phyloP scores from a whole-genome alignment of 306 rosid genomes.

The Medicago lupulina region DNA sequence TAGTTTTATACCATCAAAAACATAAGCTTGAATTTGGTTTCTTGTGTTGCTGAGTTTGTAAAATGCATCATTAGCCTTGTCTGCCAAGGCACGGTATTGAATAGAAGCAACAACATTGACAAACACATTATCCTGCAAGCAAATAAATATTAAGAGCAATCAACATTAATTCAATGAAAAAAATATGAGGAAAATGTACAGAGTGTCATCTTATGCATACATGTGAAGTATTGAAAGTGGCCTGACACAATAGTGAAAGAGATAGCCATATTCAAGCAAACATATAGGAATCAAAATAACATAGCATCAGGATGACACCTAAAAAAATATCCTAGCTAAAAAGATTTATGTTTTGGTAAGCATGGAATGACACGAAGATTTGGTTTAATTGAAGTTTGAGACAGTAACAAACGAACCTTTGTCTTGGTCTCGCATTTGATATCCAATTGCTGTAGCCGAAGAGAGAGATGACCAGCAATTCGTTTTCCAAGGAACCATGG shows the following conservation, averaged over 20 bases:
- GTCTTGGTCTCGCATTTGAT: conserved; percentile 92
- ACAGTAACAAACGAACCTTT: conserved; percentile 62
- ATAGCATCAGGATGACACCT: too few species aligned
- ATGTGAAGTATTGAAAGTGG: conserved; percentile 16
- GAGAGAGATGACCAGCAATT: conserved; percentile 79
- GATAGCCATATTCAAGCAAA: neutral
- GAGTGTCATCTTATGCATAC: conserved; percentile 1
- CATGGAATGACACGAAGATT: conserved; percentile 22
- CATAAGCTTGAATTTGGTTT: conserved; percentile 89
- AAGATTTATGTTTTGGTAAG: neutral
- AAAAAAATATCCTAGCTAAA: neutral
- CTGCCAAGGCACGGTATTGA: conserved; percentile 85
- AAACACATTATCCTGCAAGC: conserved; percentile 83
- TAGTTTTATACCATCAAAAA: conserved; percentile 77
- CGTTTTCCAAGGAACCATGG: conserved; percentile 82
- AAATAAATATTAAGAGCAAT: conserved; percentile 39
- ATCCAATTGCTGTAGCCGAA: conserved; percentile 88
- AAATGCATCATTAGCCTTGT: conserved; percentile 88
- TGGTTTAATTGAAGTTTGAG: conserved; percentile 13
- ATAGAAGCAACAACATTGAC: conserved; percentile 93
- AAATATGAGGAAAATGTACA: neutral
- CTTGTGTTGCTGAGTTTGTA: conserved; percentile 91
- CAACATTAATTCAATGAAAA: conserved; percentile 20
- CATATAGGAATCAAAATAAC: neutral
- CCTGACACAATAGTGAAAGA: neutral